Base-by-base conservation (phyloP, 1,139 yeast genomes). In the Blastobotrys petasosporus region DNA sequence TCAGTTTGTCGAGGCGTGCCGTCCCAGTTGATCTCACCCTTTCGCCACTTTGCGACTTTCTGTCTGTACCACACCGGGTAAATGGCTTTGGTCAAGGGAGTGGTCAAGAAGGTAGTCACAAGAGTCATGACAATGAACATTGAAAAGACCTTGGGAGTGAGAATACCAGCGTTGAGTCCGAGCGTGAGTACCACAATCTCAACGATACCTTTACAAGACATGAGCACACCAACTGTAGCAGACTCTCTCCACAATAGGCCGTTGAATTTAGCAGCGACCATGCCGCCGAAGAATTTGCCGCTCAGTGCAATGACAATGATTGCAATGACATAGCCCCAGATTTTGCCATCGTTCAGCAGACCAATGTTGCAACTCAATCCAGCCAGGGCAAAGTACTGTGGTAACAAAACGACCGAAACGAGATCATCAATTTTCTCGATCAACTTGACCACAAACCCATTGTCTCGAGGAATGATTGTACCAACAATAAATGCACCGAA, bases 181-280 rank as follows among this genome's bases (percentile, higher is more conserved):
- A 82, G 79, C 41, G 78, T 80, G 52, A 85, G 70, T 20, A 84
- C 94, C 41, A 85, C 90, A 58, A 85, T 52, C 39, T 57, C 61
- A 30, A 83, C 90, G 54, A 83, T 82, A 65, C 94, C 94, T 63
- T 85, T 85, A 71, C 94, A 85, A 9, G 90, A 82, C 92, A 85
- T 84, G 55, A 85, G 71, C n/a, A 82, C 76, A 45, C 94, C 94
- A 32, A 83, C 90, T 1, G 88, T 74, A 32, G 80, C 63, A 1
- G 87, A 77, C 60, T 84, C 92, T 57, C 87, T 74, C 82, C 84
- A 80, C 42, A 72, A 70, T 42, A 84, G 66, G 2, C 83, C 84
- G 59, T 75, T 75, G 34, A 77, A 54, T 54, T 73, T 78, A 1
- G 88, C 82, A 36, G 83, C 81, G 8, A 80, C 50, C 37, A 77